Base-by-base conservation (phyloP, 768 basidiomycete species). In the Xerocomellus chrysenteron region DNA sequence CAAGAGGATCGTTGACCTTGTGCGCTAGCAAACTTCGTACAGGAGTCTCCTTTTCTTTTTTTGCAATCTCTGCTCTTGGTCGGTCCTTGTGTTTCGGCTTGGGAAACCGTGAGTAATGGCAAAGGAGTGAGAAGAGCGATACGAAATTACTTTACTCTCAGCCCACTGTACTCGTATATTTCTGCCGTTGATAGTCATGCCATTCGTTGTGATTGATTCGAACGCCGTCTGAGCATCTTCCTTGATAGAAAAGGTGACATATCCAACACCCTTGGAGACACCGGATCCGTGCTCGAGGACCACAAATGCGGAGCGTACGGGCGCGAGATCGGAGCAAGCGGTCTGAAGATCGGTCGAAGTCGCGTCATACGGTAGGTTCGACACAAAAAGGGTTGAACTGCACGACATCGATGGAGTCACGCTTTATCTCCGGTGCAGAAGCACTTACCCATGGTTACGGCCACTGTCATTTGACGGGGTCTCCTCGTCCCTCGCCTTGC, bases 311-410 rank as follows among this genome's bases (percentile, higher is more conserved):
- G 89, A 87, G 37, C 94, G 84, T 16, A 99, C 90, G 30, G 97
- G 97, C 1, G 94, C 97, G 60, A 97, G 83, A 71, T 95, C 93
- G 8, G 95, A 98, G 76, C 98, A 97, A 21, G 95, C 82, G 0
- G 94, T 94, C 64, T 92, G 84, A 30, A 98, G 79, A 73, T 97
- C 94, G 46, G 86, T 87, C 8, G 92, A 92, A 10, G 97, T 98
- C 54, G 87, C 92, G 41, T 85, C 83, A 69, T 92, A 95, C 0
- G 96, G 93, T 39, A 99, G 76, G 74, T 94, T 94, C 11, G 93
- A 94, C 52, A 98, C 87, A 73, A 98, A 98, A 54, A 98, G 75
- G 0, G 94, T 98, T 17, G 92, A 84, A 35, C 90, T 90, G 55
- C 59, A 41, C 13, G 39, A 37, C 16, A 6, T 37, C 37, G 19